These are phyloP conservation scores for Penicillium flavigenum DNA, from an alignment of 495 filamentous ascomycete genomes.

Conservation along the genomic window DNA sequence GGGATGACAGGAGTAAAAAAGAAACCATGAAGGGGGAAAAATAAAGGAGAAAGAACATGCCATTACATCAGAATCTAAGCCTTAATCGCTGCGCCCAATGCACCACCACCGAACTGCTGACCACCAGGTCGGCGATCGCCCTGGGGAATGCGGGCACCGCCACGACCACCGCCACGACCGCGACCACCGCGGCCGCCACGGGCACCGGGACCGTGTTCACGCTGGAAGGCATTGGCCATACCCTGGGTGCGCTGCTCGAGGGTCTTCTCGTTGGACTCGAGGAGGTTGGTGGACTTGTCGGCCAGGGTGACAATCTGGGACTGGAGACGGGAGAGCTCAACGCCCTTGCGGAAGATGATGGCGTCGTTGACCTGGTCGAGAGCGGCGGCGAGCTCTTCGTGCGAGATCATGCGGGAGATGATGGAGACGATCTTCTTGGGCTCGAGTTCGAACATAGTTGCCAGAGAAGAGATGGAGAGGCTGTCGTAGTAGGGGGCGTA, in stretches of 20 bases:
- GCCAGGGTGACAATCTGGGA: conserved; percentile 89
- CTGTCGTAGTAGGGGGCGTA: conserved; percentile 99
- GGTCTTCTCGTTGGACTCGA: conserved; percentile 95
- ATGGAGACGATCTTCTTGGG: conserved; percentile 86
- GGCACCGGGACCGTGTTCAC: conserved; percentile 74
- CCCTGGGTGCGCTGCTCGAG: conserved; percentile 96
- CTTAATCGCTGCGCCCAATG: conserved; percentile 63
- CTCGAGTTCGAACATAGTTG: conserved; percentile 92
- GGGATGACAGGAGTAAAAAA: conserved; percentile 13
- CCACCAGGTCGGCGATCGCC: conserved; percentile 54
- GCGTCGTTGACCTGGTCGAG: conserved; percentile 97
- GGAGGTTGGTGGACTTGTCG: conserved; percentile 92
- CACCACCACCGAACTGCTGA: conserved; percentile 63
- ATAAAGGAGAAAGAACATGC: conserved; percentile 31
- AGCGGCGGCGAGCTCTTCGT: conserved; percentile 94
- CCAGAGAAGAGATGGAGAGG: conserved; percentile 77
- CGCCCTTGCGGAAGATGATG: conserved; percentile 98
- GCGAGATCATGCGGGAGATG: conserved; percentile 98
- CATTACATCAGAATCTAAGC: conserved; percentile 53
- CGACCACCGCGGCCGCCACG: conserved; percentile 65
- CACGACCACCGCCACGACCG: conserved; percentile 68
- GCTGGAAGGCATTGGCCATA: conserved; percentile 90
- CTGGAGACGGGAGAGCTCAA: conserved; percentile 94
- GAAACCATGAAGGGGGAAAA: conserved; percentile 19
- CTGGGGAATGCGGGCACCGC: conserved; percentile 55